Conservation (phyloP, 768 basidiomycete genomes). For the Steccherinum ochraceum region DNA sequence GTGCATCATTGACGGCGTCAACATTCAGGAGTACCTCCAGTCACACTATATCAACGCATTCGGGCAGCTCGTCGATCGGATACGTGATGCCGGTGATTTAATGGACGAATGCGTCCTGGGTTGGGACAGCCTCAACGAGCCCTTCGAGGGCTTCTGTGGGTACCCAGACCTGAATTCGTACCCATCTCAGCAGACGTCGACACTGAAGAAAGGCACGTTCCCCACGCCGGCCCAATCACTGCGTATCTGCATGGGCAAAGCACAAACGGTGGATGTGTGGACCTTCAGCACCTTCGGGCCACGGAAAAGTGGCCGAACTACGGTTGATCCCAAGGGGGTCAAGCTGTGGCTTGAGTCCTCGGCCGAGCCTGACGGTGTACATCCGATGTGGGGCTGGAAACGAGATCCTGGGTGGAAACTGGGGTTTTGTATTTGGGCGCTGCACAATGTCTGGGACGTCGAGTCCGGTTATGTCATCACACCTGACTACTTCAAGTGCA, state of each 20-base stretch:
- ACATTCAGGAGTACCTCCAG: conserved; percentile 88
- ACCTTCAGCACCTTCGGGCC: conserved; percentile 79
- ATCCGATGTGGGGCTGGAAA: conserved; percentile 79
- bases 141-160: conserved; percentile 75
- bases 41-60: conserved; percentile 71
- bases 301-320: conserved; percentile 61
- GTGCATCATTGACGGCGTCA: conserved; percentile 84
- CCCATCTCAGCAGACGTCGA: conserved; percentile 61
- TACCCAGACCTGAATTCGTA: conserved; percentile 63
- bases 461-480: conserved; percentile 57
- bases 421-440: conserved; percentile 82
- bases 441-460: conserved; percentile 85
- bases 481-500: conserved; percentile 69
- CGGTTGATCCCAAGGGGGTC: conserved; percentile 78
- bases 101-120: conserved; percentile 88
- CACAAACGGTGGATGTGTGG: conserved; percentile 79
- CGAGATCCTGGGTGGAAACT: conserved; percentile 66
- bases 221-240: conserved; percentile 85
- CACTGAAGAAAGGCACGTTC: conserved; percentile 78
- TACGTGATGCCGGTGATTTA: conserved; percentile 68
- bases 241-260: conserved; percentile 81
- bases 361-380: conserved; percentile 43
- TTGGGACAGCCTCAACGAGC: conserved; percentile 97
- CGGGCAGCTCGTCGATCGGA: conserved; percentile 67
- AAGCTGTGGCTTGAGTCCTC: conserved; percentile 70